Evolutionary conservation across 768 basidiomycete genomes (phyloP), one percentile per base, ranked within the genome.

Genomic region (Leccinum arenicola): DNA sequence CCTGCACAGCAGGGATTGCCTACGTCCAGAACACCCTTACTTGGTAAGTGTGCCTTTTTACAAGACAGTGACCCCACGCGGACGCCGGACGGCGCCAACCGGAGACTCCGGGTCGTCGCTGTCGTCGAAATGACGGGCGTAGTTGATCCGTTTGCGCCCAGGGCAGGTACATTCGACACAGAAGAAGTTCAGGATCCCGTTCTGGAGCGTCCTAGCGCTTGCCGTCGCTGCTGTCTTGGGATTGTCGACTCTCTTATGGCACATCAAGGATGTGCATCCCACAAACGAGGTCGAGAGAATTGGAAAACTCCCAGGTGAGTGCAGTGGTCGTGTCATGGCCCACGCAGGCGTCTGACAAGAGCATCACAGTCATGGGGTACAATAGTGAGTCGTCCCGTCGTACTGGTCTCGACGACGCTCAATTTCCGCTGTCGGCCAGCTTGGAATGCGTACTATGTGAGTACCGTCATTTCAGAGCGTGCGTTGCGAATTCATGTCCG

Each of bases 371-470:
- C 19, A 75, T 87, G 75, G 86, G 85, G 3, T 87, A 83, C 63
- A 87, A 87, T 62, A 86, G 84, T 86, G 51, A 67, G 82, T 64
- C 53, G 55, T 43, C 17, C 2, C 17, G 17, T 64, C 36, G 23
- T 48, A 19, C 21, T 40, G 17, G 61, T 33, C 14, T 25, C 7
- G 54, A 45, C 21, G 25, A 38, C 66, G 52, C 55, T 60, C 19
- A 64, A 25, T 48, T 21, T 29, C 23, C 17, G 33, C 43, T 45
- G 29, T 7, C 21, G 14, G 25, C 36, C 52, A 87, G 86, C 86
- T 6, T 88, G 86, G 86, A 87, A 88, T 67, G 86, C 84, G 7
- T 86, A 84, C 67, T 80, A 86, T 63, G 85, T 86, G 60, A 54
- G 78, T 64, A 12, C 40, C 17, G 33, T 40, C n/a, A 23, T 43